phyloP scores from a whole-genome alignment of 441 rosid species.

The Monsonia emarginata region DNA sequence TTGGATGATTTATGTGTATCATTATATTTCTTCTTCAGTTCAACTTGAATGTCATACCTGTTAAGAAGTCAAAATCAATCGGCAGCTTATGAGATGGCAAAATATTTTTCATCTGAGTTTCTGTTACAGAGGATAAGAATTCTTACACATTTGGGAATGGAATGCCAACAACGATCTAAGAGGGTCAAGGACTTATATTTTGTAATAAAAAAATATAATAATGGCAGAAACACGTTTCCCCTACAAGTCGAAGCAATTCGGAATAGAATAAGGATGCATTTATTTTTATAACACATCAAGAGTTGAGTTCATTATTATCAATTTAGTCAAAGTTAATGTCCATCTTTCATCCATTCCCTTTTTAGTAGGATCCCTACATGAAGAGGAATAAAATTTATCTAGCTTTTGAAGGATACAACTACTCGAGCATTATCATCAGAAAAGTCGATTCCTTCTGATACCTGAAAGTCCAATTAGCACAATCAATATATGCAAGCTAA shows the following conservation, averaged over 20 bases:
- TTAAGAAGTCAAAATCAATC: slow-evolving; percentile 24
- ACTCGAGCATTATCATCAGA: slow-evolving; percentile 93
- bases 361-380: neutral
- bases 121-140: slow-evolving; percentile 11
- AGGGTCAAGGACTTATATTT: slow-evolving; percentile 40
- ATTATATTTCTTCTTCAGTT: slow-evolving; percentile 77
- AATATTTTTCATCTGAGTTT: neutral
- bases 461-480: slow-evolving; percentile 41
- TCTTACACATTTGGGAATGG: slow-evolving; percentile 95
- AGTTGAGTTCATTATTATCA: neutral
- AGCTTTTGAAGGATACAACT: slow-evolving; percentile 67
- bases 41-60: slow-evolving; percentile 76
- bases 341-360: neutral
- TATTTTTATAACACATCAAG: neutral
- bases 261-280: slow-evolving; percentile 2
- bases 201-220: slow-evolving; percentile 6
- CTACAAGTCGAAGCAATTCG: slow-evolving; percentile 3
- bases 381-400: slow-evolving; percentile 7
- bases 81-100: slow-evolving; percentile 15
- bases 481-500: neutral
- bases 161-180: slow-evolving; percentile 85
- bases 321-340: neutral
- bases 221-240: neutral
- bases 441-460: slow-evolving; percentile 95
- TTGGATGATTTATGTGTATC: slow-evolving; percentile 68